Evolutionary conservation across 169 alveolate species (phyloP).

Genomic region (Cryptosporidium ubiquitum): DNA sequence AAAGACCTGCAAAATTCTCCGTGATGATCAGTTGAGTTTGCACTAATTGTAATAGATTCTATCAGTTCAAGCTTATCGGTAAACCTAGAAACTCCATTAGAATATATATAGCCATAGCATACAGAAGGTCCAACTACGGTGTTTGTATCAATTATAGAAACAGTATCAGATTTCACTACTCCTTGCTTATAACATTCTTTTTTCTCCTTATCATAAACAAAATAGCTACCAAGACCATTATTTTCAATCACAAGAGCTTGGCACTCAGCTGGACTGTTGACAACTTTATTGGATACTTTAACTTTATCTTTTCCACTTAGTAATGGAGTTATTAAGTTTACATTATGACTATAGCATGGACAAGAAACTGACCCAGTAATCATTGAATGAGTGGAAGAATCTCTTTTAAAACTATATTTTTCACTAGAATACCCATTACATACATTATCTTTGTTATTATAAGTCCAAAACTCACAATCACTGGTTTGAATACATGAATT

Average conservation of each 20-base stretch:
- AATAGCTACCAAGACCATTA: constrained; percentile 39
- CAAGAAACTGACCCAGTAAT: constrained; percentile 70
- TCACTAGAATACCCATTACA: constrained; percentile 71
- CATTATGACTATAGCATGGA: constrained; percentile 68
- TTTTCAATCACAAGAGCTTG: constrained; percentile 61
- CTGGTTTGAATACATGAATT: constrained; percentile 42
- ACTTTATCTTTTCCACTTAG: neutral
- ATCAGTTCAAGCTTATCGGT: constrained; percentile 9
- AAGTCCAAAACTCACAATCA: constrained; percentile 68
- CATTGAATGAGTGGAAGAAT: constrained; percentile 32
- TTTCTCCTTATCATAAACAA: constrained; percentile 17
- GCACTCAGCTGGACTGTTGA: constrained; percentile 41
- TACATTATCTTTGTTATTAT: constrained; percentile 41
- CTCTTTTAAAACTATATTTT: constrained; percentile 56
- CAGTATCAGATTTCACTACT: constrained; percentile 33
- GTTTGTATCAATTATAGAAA: constrained; percentile 29
- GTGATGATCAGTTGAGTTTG: constrained; percentile 41
- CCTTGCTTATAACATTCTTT: constrained; percentile 55
- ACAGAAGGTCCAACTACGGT: constrained; percentile 63
- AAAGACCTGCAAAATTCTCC: constrained; percentile 50
- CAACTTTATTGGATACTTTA: neutral
- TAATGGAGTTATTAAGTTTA: constrained; percentile 39
- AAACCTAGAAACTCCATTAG: constrained; percentile 9
- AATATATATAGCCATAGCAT: constrained; percentile 35
- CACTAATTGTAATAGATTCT: neutral